phyloP scores from a whole-genome alignment of 805 yeast genomes.

The Torulaspora maleeae region DNA sequence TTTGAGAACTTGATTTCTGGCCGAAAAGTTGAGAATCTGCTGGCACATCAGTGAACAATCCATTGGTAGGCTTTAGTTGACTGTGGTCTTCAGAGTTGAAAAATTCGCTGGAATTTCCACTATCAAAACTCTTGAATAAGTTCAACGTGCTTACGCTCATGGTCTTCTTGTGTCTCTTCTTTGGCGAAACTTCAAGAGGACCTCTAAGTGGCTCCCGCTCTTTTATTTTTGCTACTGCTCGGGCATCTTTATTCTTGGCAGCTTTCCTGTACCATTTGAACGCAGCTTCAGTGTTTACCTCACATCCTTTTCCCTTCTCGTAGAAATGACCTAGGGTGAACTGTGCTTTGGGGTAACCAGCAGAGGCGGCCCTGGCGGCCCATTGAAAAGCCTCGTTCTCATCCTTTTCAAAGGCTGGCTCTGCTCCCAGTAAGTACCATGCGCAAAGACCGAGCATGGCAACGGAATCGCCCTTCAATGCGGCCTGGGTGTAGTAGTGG shows the following conservation, averaged over 20 bases:
- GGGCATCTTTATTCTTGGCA: conserved; percentile 53
- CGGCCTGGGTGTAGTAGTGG: conserved; percentile 90
- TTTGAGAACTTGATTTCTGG: neutral
- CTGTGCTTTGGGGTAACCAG: conserved; percentile 77
- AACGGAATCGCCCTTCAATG: conserved; percentile 77
- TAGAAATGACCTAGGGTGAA: conserved; percentile 76
- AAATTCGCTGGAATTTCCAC: neutral
- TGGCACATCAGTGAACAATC: conserved; percentile 5
- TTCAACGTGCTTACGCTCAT: conserved; percentile 25
- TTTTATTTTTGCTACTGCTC: conserved; percentile 42
- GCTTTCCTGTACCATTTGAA: conserved; percentile 74
- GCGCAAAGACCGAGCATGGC: conserved; percentile 94
- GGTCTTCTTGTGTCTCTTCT: conserved; percentile 16
- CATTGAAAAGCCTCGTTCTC: conserved; percentile 87
- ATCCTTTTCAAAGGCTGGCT: conserved; percentile 72
- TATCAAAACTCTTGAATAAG: conserved; percentile 18
- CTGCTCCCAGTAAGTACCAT: conserved; percentile 92
- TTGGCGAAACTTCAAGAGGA: conserved; percentile 1
- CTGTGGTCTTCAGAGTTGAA: neutral
- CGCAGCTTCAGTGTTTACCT: conserved; percentile 50
- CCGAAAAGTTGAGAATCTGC: neutral
- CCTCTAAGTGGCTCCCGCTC: conserved; percentile 2
- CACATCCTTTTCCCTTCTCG: conserved; percentile 86
- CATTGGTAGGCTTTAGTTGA: conserved; percentile 5
- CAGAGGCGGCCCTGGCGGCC: conserved; percentile 82